phyloP scores from a whole-genome alignment of 1,284 basidiomycete species.

The Apiotrichum montevideense region DNA sequence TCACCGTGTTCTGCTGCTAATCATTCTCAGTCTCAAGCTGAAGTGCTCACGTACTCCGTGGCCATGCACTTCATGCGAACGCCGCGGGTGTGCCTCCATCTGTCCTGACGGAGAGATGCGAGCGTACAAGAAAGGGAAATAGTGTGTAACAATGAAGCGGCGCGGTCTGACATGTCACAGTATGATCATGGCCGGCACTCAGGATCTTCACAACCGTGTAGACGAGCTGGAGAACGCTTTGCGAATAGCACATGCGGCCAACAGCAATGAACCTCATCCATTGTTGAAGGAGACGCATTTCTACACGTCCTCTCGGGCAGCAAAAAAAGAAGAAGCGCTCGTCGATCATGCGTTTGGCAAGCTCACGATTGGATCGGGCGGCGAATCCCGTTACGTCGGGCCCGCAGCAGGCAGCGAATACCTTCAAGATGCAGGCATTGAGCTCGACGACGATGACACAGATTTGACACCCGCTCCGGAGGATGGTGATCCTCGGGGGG shows the following conservation, averaged over 20 bases:
- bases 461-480: not conserved
- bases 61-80: conserved; percentile 43
- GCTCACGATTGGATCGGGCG: conserved; percentile 35
- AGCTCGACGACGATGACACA: conserved; percentile 19
- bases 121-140: conserved; percentile 30
- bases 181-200: conserved; percentile 42
- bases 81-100: conserved; percentile 42
- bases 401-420: conserved; percentile 32
- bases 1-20: not conserved
- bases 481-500: not conserved
- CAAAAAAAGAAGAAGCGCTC: conserved; percentile 3
- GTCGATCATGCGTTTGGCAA: conserved; percentile 32
- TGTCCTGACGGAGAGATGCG: conserved; percentile 36
- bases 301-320: conserved; percentile 19
- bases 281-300: conserved; percentile 34
- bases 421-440: conserved; percentile 21
- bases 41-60: conserved; percentile 38
- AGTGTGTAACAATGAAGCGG: conserved; percentile 20
- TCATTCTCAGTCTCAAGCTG: conserved; percentile 30
- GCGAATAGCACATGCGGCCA: conserved; percentile 26
- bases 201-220: conserved; percentile 42
- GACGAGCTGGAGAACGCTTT: conserved; percentile 39
- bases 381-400: conserved; percentile 41
- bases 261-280: conserved; percentile 27
- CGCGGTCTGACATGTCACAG: conserved; percentile 13